Evolutionary conservation across 495 filamentous ascomycete genomes (phyloP), one percentile per base, ranked within the genome.

Genomic region (Clavariopsis aquatica): DNA sequence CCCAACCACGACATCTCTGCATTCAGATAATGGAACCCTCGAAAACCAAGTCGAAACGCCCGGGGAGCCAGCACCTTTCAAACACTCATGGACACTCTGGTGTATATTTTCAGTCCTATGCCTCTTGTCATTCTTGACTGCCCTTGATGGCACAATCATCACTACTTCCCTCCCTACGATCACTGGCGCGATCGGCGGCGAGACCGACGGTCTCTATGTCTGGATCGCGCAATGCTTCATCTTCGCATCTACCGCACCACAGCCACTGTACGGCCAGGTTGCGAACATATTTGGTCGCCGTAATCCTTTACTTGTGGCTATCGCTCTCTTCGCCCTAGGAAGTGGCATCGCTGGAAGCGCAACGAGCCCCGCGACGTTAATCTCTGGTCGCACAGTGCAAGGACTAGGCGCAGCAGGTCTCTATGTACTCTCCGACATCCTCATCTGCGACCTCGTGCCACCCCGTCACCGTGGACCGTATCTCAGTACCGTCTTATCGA

Each of bases 151-250:
- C 26, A 74, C 77, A 1, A 72, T 83, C 66, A 69, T 77, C 13
- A 67, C 77, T 2, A 81, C 74, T 0, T 74, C 78, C 1, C 70
- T 82, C 28, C 80, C 81, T 7, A 65, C 61, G 17, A 79, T 83
- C 52, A 64, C 65, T 0, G 49, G 38, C 6, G 74, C 72, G 0
- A 64, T 83, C n/a, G 46, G 65, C 15, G 68, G 64, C 8, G 74
- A 72, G 0, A 34, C 31, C n/a, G n/a, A n/a, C n/a, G 62, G 72
- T 0, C 43, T 54, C 34, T 84, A 80, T 61, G 64, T 82, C 53
- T 82, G 79, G 80, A 62, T 77, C 22, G 69, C 63, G 17, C 80
- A 79, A 55, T 69, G 56, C 7, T 82, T 76, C 64, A 66, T 81
- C 45, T 66, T 82, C 0, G 60, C 78, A 27, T 71, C 27, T 22